Percentiles rank a stretch among this genome's conserved stretches.
Evolutionary conservation across 495 filamentous ascomycete genomes (phyloP).

Genomic region (Aspergillus cavernicola): DNA sequence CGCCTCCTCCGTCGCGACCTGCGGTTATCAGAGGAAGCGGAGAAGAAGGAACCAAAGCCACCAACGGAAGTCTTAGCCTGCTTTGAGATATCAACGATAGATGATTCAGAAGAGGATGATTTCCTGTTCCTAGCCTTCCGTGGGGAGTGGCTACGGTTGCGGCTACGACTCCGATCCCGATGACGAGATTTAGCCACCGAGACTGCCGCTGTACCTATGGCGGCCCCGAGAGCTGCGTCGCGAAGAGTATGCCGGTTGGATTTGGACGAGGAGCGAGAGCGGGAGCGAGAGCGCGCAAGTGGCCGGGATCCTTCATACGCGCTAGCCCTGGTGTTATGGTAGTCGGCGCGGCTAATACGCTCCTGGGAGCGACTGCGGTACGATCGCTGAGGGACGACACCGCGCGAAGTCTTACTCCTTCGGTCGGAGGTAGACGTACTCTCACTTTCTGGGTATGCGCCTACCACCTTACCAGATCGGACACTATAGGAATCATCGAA

Average conservation of each 20-base stretch:
- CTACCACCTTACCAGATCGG: constrained; percentile 41
- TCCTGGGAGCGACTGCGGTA: constrained; percentile 32
- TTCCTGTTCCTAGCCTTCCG: constrained; percentile 28
- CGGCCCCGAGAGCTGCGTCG: constrained; percentile 43
- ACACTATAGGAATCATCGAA: constrained; percentile 60
- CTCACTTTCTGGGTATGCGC: constrained; percentile 35
- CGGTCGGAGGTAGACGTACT: constrained; percentile 34
- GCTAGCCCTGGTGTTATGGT: constrained; percentile 8
- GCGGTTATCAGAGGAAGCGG: constrained; percentile 46
- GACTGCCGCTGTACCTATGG: constrained; percentile 40
- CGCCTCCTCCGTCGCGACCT: constrained; percentile 40
- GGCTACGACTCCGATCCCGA: constrained; percentile 26
- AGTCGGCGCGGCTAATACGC: constrained; percentile 23
- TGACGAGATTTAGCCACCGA: constrained; percentile 30
- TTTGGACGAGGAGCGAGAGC: constrained; percentile 26
- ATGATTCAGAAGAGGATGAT: constrained; percentile 35
- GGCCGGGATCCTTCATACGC: constrained; percentile 10
- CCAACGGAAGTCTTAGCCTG: constrained; percentile 22
- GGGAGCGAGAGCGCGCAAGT: constrained; percentile 39
- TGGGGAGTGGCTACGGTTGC: constrained; percentile 31
- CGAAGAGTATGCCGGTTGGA: constrained; percentile 37
- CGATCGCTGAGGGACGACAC: constrained; percentile 35
- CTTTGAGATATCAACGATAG: constrained; percentile 31
- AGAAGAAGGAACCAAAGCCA: constrained; percentile 46
- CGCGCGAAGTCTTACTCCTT: constrained; percentile 44